Conservation (phyloP, 164 flowering plant genomes). For the Nelumbo lutea region DNA sequence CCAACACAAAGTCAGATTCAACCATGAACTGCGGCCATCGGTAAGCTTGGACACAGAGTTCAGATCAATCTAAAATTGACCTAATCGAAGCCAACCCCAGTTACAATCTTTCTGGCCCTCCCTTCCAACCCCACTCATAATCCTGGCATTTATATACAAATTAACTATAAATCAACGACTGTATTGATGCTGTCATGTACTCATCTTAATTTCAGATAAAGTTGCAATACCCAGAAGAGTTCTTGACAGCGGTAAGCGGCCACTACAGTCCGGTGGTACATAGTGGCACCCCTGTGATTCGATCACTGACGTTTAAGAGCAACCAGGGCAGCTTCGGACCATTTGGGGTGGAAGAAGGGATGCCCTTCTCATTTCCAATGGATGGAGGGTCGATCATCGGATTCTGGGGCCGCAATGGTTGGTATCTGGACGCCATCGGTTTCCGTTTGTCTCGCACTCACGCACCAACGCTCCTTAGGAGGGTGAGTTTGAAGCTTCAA, state of each 20-base stretch:
- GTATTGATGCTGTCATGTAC: neutral
- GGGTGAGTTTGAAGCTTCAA: constrained; percentile 10
- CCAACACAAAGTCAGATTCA: no score
- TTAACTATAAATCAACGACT: no score
- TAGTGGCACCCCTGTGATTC: constrained; percentile 48
- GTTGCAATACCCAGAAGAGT: constrained; percentile 62
- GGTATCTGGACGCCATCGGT: constrained; percentile 60
- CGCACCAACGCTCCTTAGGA: constrained; percentile 14
- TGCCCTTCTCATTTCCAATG: constrained; percentile 48
- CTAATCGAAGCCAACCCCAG: no score
- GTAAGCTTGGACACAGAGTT: no score
- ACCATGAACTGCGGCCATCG: no score
- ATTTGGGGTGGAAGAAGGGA: constrained; percentile 66
- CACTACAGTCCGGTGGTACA: constrained; percentile 46
- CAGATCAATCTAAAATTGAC: no score
- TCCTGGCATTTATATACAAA: no score
- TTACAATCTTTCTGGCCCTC: no score
- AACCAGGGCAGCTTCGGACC: constrained; percentile 62
- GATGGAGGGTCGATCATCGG: constrained; percentile 59
- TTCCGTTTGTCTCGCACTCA: constrained; percentile 30
- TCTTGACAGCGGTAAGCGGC: constrained; percentile 43
- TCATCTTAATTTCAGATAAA: constrained; percentile 35
- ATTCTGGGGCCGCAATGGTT: constrained; percentile 55
- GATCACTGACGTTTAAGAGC: constrained; percentile 58
- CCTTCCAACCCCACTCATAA: no score